Base-by-base conservation (phyloP, 257 asterid genomes). In the Prunella vulgaris region DNA sequence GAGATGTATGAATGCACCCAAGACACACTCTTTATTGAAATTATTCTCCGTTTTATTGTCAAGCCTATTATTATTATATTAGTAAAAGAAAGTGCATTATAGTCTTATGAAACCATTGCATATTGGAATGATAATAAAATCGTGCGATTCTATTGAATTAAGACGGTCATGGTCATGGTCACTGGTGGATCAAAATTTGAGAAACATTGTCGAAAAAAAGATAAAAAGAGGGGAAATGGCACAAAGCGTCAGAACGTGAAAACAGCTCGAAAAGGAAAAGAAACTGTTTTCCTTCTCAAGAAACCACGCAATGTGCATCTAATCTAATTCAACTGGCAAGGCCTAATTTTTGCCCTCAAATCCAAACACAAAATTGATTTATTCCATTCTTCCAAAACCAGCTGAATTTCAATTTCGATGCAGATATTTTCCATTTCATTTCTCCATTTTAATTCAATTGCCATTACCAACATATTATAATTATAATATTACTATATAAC, bases 221-320 rank as follows among this genome's bases (percentile, higher is more conserved):
- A n/a, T n/a, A n/a, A 25, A 25, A 25, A 25, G 33, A 30, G 18
- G 35, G n/a, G 30, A 21, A 53, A 53, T 21, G 10, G n/a, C 2
- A 25, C 10, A 14, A 2, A 18, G 9, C 46, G 61, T 70, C 49
- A 67, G 58, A 60, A 49, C 5, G 33, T 22, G 38, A 54, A 37
- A 33, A 33, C 46, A 54, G 64, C 0, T 4, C 7, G 64, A 62
- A 62, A 76, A 51, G 60, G 77, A 77, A 37, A 77, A 38, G 15
- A 66, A 77, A 71, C 71, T 7, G 64, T 60, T 66, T 53, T 46
- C 49, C 42, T 4, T 35, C 64, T 17, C 58, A 51, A 18, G n/a
- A 49, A 49, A 27, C 15, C 21, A 14, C 17, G 53, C 22, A 30
- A 42, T 14, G 60, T 51, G 10, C 30, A 66, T 42, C 12, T 48